Evolutionary conservation across 768 basidiomycete genomes (phyloP).

Genomic region (Russula ochroleuca): DNA sequence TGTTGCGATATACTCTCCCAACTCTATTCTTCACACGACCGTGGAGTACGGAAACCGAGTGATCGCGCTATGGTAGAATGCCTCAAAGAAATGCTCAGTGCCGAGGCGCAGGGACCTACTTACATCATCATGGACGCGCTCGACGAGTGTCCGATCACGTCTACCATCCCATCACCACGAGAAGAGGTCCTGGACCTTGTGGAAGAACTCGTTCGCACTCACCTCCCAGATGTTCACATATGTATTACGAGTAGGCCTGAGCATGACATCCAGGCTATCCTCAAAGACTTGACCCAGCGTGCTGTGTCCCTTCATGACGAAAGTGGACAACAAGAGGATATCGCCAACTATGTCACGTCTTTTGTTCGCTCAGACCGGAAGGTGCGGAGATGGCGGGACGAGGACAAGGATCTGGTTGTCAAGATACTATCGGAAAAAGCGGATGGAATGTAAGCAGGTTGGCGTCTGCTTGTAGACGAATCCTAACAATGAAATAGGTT

Average conservation of each 20-base stretch:
- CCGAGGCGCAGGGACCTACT: neutral
- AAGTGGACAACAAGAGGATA: neutral
- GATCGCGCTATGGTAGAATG: too few relatives aligned
- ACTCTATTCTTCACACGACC: neutral
- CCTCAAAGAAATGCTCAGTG: too few relatives aligned
- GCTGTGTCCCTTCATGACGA: neutral
- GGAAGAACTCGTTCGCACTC: neutral
- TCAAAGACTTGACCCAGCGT: neutral
- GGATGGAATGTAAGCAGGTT: neutral
- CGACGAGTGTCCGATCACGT: neutral
- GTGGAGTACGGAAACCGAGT: neutral
- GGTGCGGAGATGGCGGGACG: neutral
- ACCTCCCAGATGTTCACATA: neutral
- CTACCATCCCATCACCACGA: neutral
- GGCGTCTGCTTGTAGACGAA: too few relatives aligned
- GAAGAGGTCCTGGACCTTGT: neutral
- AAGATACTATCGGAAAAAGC: neutral
- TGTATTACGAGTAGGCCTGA: slow-evolving; percentile 11
- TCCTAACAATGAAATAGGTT: neutral
- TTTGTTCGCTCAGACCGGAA: neutral
- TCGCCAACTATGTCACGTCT: neutral
- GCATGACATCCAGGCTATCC: neutral
- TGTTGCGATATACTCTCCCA: neutral
- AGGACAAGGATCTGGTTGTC: neutral
- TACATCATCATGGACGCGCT: neutral